phyloP scores from a whole-genome alignment of 139 green algal genomes.

The Coelastrella sp. region DNA sequence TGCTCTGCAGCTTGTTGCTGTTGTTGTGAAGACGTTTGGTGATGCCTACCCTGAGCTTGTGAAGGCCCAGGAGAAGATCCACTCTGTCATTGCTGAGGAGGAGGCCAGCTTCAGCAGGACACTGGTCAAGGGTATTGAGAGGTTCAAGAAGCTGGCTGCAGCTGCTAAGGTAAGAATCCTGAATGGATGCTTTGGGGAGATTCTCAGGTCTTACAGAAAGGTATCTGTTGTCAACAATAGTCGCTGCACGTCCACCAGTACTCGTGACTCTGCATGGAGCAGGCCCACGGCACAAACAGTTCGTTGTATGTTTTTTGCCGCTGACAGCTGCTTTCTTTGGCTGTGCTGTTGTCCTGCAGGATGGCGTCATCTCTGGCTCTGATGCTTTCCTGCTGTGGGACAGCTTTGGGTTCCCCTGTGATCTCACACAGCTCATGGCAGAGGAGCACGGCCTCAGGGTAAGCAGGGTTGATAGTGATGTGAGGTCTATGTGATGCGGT shows the following conservation, averaged over 20 bases:
- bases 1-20: constrained; percentile 88
- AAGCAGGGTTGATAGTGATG: neutral
- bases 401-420: constrained; percentile 97
- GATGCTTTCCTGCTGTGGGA: constrained; percentile 98
- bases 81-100: constrained; percentile 84
- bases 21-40: constrained; percentile 87
- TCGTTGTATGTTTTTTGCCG: no score
- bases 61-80: constrained; percentile 74
- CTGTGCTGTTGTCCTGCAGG: neutral
- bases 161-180: constrained; percentile 26
- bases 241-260: no score
- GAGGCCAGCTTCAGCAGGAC: constrained; percentile 94
- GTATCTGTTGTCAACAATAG: no score
- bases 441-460: constrained; percentile 92
- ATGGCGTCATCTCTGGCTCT: constrained; percentile 10
- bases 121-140: constrained; percentile 93
- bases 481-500: neutral
- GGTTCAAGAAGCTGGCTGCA: constrained; percentile 91
- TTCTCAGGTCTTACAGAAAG: no score
- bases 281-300: no score
- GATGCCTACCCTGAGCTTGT: constrained; percentile 94
- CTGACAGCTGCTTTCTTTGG: neutral
- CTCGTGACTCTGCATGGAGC: no score
- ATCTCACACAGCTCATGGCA: constrained; percentile 96
- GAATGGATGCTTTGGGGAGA: no score